phyloP scores from a whole-genome alignment of 2,329 filamentous ascomycete genomes.

The Septoria petroselini region DNA sequence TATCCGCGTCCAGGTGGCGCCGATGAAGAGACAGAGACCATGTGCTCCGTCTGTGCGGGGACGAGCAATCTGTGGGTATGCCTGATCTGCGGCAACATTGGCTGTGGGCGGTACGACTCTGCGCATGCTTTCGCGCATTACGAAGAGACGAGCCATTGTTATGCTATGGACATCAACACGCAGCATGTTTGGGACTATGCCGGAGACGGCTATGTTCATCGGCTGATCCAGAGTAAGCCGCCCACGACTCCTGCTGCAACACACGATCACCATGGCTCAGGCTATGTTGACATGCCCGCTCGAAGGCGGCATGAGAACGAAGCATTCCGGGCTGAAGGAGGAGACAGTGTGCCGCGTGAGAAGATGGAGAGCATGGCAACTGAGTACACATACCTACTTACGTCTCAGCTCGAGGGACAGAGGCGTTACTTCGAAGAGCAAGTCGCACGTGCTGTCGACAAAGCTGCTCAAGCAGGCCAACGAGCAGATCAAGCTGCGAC shows the following conservation, averaged over 20 bases:
- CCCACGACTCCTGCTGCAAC: constrained; percentile 40
- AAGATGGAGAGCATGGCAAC: constrained; percentile 77
- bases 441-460: constrained; percentile 82
- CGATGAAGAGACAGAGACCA: constrained; percentile 57
- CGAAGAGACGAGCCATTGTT: constrained; percentile 84
- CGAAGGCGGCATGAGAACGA: constrained; percentile 37
- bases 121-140: constrained; percentile 93
- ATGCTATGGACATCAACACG: constrained; percentile 86
- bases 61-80: constrained; percentile 90
- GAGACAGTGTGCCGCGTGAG: constrained; percentile 69
- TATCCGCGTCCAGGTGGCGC: constrained; percentile 34
- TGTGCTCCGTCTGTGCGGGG: constrained; percentile 79
- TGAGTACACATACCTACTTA: constrained; percentile 92
- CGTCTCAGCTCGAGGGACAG: constrained; percentile 88
- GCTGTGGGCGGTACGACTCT: constrained; percentile 92
- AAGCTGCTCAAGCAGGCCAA: constrained; percentile 70
- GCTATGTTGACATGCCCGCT: constrained; percentile 75
- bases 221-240: constrained; percentile 88
- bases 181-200: constrained; percentile 99
- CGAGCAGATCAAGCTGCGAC: constrained; percentile 61
- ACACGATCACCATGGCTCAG: constrained; percentile 59
- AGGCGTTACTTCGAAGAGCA: constrained; percentile 92
- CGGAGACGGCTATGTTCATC: constrained; percentile 91
- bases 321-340: constrained; percentile 42
- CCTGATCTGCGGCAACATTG: constrained; percentile 85